Evolutionary conservation across 805 yeast species (phyloP).

Genomic region (Kodamaea kaohsiungensis): DNA sequence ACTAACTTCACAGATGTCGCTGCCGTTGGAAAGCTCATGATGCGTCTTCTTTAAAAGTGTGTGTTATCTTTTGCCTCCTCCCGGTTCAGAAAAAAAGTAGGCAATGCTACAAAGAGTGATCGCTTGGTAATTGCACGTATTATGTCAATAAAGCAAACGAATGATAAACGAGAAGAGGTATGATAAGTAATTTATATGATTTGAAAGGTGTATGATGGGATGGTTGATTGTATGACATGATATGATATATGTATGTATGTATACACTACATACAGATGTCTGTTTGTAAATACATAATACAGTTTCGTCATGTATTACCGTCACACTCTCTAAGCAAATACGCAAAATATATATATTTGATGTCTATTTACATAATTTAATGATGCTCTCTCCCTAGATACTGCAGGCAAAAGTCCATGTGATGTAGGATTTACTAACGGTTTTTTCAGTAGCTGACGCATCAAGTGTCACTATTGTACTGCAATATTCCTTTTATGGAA

Average conservation of each 20-base stretch:
- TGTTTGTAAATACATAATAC: too few species aligned
- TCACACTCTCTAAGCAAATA: too few species aligned
- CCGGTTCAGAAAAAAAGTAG: neutral
- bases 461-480: neutral
- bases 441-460: neutral
- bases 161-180: too few species aligned
- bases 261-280: too few species aligned
- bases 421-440: too few species aligned
- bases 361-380: too few species aligned
- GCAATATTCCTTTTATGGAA: neutral
- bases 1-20: conserved; percentile 85
- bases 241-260: too few species aligned
- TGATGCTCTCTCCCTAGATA: too few species aligned
- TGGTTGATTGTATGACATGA: too few species aligned
- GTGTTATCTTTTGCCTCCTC: conserved; percentile 8
- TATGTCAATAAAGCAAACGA: neutral
- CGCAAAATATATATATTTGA: too few species aligned
- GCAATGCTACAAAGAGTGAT: conserved; percentile 9
- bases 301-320: too few species aligned
- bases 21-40: conserved; percentile 34
- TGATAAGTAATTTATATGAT: neutral
- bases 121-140: conserved; percentile 6
- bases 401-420: too few species aligned
- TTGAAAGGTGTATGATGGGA: neutral
- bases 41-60: neutral